Base-by-base conservation (phyloP, 176 grass and related monocot genomes). In the Elaeis guineensis region DNA sequence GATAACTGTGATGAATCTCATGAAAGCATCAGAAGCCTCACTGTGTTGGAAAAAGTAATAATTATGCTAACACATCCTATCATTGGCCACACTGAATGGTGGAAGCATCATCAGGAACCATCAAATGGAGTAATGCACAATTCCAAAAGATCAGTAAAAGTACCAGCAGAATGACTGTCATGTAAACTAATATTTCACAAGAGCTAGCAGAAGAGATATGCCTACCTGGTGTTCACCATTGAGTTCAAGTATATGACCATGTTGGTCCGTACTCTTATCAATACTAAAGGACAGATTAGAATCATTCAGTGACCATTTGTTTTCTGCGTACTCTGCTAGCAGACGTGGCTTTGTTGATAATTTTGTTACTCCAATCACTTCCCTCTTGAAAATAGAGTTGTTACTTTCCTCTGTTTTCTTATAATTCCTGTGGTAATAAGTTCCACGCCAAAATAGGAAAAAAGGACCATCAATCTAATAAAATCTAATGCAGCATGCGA, bases 251-350 rank as follows among this genome's bases (percentile, higher is more conserved):
- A 75, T 67, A 49, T 58, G 77, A 18, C 69, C 76, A 85, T 91
- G 72, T 66, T 73, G 61, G 64, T 14, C 69, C 7, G 69, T 51
- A 66, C 61, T 71, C 17, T 74, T 69, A 17, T 85, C 81, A 70
- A 59, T 50, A 11, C 20, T 50, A n/a, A 86, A 65, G 25, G 66
- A 89, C 62, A 91, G 44, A 44, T 64, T 80, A 30, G 73, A 85
- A 57, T 21, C 55, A 57, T 55, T 85, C 65, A 97, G 67, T 32
- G 30, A 73, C 93, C 87, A 97, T 51, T 83, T 83, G 25, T 73
- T 83, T 29, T 91, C 81, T 16, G 48, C 63, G 28, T 85, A 82
- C 63, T 89, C 81, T 78, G 87, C 93, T 59, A 97, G 67, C 24
- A 73, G 57, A 59, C 71, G 54, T 61, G 76, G 57, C 59, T 65